These are phyloP conservation scores for Venustampulla echinocandica DNA, from an alignment of 495 filamentous ascomycete species.

Conservation along the genomic window DNA sequence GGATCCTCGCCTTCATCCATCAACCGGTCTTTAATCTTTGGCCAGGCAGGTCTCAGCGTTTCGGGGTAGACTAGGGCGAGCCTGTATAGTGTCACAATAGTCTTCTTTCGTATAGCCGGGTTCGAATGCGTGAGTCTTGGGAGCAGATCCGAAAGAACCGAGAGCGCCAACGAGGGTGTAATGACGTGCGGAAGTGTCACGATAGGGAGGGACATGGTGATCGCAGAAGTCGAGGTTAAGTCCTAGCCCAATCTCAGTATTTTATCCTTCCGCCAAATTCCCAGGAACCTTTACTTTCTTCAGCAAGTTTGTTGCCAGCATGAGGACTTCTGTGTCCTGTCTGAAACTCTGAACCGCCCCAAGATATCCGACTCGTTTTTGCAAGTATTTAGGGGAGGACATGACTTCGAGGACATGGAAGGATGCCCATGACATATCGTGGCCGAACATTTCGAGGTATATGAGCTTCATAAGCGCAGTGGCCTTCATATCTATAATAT, in stretches of 20 bases:
- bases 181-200: conserved; percentile 84
- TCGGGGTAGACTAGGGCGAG: conserved; percentile 91
- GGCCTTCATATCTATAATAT: conserved; percentile 85
- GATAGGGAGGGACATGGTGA: conserved; percentile 75
- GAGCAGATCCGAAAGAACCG: conserved; percentile 74
- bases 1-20: conserved; percentile 85
- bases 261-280: conserved; percentile 2
- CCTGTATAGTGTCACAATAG: conserved; percentile 84
- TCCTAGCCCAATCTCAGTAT: conserved; percentile 46
- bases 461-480: conserved; percentile 90
- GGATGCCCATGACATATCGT: conserved; percentile 99
- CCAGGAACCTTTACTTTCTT: conserved; percentile 61
- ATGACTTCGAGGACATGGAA: conserved; percentile 99
- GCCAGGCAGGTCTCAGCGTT: conserved; percentile 85
- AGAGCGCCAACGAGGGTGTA: conserved; percentile 81
- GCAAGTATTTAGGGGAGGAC: conserved; percentile 86
- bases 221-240: conserved; percentile 61
- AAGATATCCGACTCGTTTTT: conserved; percentile 94
- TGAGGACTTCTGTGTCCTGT: conserved; percentile 89
- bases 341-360: conserved; percentile 94
- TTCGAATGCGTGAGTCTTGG: conserved; percentile 80
- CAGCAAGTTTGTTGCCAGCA: conserved; percentile 92
- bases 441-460: conserved; percentile 97
- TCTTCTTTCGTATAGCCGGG: conserved; percentile 82
- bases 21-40: conserved; percentile 87